Conservation (phyloP, 2,329 filamentous ascomycete genomes). For the Paraphaeosphaeria sporulosa region DNA sequence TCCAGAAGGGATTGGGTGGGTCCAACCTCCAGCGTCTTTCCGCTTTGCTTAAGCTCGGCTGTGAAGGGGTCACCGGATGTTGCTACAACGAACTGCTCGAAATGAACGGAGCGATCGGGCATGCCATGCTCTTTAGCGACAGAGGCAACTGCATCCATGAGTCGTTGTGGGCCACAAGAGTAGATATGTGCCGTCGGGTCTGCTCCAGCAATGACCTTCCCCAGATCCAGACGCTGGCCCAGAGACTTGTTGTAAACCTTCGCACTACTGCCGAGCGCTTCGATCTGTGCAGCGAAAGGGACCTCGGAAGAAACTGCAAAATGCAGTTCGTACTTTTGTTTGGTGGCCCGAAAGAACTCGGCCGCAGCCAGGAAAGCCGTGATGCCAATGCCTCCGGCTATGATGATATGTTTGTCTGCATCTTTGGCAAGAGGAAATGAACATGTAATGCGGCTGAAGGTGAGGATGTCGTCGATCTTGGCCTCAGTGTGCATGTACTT, state of each 20-base stretch:
- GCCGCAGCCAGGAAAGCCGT: constrained; percentile 68
- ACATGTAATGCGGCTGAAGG: constrained; percentile 60
- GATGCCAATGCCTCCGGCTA: constrained; percentile 71
- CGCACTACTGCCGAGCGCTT: constrained; percentile 52
- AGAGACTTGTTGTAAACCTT: constrained; percentile 62
- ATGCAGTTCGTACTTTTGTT: constrained; percentile 61
- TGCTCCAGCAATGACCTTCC: constrained; percentile 54
- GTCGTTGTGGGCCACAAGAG: constrained; percentile 65
- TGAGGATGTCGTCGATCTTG: constrained; percentile 59
- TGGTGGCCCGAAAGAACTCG: constrained; percentile 38
- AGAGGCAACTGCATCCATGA: constrained; percentile 62
- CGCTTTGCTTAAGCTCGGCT: constrained; percentile 58
- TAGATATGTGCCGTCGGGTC: constrained; percentile 66
- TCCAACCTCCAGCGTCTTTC: constrained; percentile 55
- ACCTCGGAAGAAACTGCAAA: constrained; percentile 65
- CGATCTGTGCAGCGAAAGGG: constrained; percentile 62
- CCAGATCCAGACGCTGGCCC: constrained; percentile 63
- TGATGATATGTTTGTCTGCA: constrained; percentile 67
- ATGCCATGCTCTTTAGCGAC: constrained; percentile 56
- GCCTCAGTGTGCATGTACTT: constrained; percentile 62
- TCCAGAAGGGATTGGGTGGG: constrained; percentile 53
- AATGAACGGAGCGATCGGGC: constrained; percentile 62
- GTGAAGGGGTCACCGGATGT: constrained; percentile 67
- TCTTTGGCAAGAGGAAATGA: constrained; percentile 56
- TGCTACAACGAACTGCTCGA: constrained; percentile 65